A percentile compares a stretch with the other conserved stretches of the same genome.
Evolutionary conservation across 345 rosid species (phyloP).

Genomic region (Erodium maritimum): DNA sequence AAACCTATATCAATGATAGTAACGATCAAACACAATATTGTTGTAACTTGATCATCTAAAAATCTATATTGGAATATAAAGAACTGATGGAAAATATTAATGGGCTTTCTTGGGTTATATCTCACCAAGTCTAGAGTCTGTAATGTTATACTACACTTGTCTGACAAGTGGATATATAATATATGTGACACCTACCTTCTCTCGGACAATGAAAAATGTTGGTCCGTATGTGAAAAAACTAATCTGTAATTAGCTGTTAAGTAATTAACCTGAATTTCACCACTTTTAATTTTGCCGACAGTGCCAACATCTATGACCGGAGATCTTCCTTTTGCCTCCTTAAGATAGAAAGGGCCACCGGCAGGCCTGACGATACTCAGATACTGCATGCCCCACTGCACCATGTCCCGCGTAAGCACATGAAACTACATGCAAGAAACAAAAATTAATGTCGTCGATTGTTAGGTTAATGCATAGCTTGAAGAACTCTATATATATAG

Average conservation of each 20-base stretch:
- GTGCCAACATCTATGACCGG: background rate
- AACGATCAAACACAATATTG: too few relatives aligned
- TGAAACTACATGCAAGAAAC: constrained; percentile 4
- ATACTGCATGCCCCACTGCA: constrained; percentile 6
- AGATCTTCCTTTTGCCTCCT: background rate
- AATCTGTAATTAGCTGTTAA: too few relatives aligned
- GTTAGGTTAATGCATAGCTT: background rate
- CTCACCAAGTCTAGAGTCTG: too few relatives aligned
- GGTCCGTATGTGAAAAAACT: too few relatives aligned
- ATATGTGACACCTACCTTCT: too few relatives aligned
- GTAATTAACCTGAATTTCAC: constrained; percentile 13
- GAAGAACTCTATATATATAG: background rate
- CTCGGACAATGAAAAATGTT: too few relatives aligned
- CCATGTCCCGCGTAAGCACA: constrained; percentile 10
- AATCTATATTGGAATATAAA: too few relatives aligned
- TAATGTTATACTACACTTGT: too few relatives aligned
- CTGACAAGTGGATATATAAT: too few relatives aligned
- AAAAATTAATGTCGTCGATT: background rate
- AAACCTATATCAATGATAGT: background rate
- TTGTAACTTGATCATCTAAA: too few relatives aligned
- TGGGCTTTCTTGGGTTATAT: too few relatives aligned
- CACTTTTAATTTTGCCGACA: constrained; percentile 1
- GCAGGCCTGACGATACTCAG: background rate
- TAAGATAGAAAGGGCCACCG: constrained; percentile 6
- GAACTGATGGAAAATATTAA: too few relatives aligned